phyloP scores from a whole-genome alignment of 768 basidiomycete genomes.

The Tulasnella sp. region DNA sequence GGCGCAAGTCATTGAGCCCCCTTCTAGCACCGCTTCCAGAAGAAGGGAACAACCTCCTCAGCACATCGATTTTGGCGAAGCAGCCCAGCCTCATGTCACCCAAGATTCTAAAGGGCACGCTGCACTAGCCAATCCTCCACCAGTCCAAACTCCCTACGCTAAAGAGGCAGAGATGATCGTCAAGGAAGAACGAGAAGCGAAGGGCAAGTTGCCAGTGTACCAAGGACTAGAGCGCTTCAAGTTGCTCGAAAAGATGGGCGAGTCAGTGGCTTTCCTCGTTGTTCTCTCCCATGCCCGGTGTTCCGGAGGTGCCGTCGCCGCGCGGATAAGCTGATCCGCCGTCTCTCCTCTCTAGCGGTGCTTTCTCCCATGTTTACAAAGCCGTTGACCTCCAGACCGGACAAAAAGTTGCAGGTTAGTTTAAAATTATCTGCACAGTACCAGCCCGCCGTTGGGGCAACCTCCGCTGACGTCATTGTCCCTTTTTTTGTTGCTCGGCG shows the following conservation, averaged over 20 bases:
- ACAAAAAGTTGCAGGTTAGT: slow-evolving; percentile 77
- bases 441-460: neutral
- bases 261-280: slow-evolving; percentile 54
- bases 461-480: slow-evolving; percentile 10
- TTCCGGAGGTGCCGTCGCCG: neutral
- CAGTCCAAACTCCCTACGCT: slow-evolving; percentile 33
- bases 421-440: neutral
- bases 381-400: slow-evolving; percentile 72
- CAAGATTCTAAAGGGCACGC: slow-evolving; percentile 21
- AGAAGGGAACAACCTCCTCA: slow-evolving; percentile 33
- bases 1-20: slow-evolving; percentile 26
- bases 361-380: slow-evolving; percentile 98
- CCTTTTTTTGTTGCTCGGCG: slow-evolving; percentile 11
- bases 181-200: slow-evolving; percentile 68
- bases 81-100: slow-evolving; percentile 4
- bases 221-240: slow-evolving; percentile 77
- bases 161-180: slow-evolving; percentile 59
- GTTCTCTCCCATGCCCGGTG: slow-evolving; percentile 7
- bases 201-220: slow-evolving; percentile 77
- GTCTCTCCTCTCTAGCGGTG: slow-evolving; percentile 55
- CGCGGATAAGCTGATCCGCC: slow-evolving; percentile 29
- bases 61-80: slow-evolving; percentile 30
- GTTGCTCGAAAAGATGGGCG: slow-evolving; percentile 85
- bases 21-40: neutral
- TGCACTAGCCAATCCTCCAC: slow-evolving; percentile 31